Evolutionary conservation across 768 basidiomycete species (phyloP).

Genomic region (Rhizopogon roseolus): DNA sequence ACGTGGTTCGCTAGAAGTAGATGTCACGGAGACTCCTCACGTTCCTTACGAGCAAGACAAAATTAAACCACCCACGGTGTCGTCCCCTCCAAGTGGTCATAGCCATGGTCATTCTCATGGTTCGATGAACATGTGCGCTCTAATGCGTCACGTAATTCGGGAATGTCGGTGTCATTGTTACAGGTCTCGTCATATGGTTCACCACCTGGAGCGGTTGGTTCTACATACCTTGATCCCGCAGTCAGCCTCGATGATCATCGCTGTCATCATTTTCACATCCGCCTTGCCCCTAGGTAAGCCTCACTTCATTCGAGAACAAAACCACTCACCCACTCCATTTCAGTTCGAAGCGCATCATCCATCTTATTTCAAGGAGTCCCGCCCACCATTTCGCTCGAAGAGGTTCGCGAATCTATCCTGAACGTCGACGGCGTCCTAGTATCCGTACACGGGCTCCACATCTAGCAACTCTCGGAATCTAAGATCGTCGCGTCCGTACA

Average conservation of each 20-base stretch:
- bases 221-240: slow-evolving; percentile 88
- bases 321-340: slow-evolving; percentile 4
- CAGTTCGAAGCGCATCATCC: slow-evolving; percentile 87
- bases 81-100: slow-evolving; percentile 9
- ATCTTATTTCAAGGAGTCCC: slow-evolving; percentile 96
- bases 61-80: slow-evolving; percentile 20
- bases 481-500: slow-evolving; percentile 97
- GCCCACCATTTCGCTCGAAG: slow-evolving; percentile 79
- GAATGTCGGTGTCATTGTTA: slow-evolving; percentile 95
- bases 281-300: slow-evolving; percentile 81
- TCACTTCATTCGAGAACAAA: background rate
- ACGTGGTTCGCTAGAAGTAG: background rate
- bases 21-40: background rate
- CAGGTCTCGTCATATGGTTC: slow-evolving; percentile 93
- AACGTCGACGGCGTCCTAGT: slow-evolving; percentile 78
- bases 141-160: slow-evolving; percentile 95
- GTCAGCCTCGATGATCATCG: slow-evolving; percentile 94
- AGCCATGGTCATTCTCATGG: slow-evolving; percentile 39
- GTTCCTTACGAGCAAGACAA: slow-evolving; percentile 38
- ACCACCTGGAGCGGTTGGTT: slow-evolving; percentile 79
- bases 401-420: slow-evolving; percentile 75
- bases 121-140: slow-evolving; percentile 97
- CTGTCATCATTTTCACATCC: slow-evolving; percentile 93
- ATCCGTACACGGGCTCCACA: slow-evolving; percentile 90
- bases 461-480: slow-evolving; percentile 95